A percentile compares a stretch with the other conserved stretches of the same genome.
phyloP scores from a whole-genome alignment of 257 asterid species.

The Solanum sitiens region DNA sequence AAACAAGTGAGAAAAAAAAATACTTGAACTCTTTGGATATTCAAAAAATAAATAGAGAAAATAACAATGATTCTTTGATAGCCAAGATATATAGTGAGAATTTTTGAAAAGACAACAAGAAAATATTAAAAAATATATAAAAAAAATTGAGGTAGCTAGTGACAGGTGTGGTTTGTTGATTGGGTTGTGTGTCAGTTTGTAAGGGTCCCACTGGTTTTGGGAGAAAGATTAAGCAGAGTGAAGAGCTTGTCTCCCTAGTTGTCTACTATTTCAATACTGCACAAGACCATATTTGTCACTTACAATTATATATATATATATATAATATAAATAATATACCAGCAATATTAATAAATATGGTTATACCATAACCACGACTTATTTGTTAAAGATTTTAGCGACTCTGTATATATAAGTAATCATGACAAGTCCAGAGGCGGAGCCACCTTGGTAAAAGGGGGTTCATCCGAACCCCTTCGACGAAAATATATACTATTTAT shows the following conservation, averaged over 20 bases:
- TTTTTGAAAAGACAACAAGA: not conserved
- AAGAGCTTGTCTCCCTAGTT: conserved; percentile 20
- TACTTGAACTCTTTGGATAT: not conserved
- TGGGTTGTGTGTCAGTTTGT: conserved; percentile 22
- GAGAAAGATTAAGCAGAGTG: conserved; percentile 25
- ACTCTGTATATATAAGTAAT: too few relatives aligned
- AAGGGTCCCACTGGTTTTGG: conserved; percentile 33
- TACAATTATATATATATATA: not conserved
- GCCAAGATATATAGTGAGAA: not conserved
- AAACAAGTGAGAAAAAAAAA: not conserved
- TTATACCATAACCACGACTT: not conserved
- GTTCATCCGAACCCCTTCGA: too few relatives aligned
- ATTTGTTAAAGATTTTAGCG: not conserved
- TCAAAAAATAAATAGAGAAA: not conserved
- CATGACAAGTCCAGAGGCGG: too few relatives aligned
- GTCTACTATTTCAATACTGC: not conserved
- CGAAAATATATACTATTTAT: too few relatives aligned
- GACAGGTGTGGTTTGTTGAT: conserved; percentile 15
- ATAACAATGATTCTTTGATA: not conserved
- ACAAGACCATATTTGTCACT: not conserved
- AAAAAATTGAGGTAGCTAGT: too few relatives aligned
- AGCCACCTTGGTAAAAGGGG: too few relatives aligned
- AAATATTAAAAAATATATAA: too few relatives aligned
- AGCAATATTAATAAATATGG: not conserved
- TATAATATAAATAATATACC: not conserved